Evolutionary conservation across 768 basidiomycete species (phyloP).

Genomic region (Chalciporus pseudorubinellus): DNA sequence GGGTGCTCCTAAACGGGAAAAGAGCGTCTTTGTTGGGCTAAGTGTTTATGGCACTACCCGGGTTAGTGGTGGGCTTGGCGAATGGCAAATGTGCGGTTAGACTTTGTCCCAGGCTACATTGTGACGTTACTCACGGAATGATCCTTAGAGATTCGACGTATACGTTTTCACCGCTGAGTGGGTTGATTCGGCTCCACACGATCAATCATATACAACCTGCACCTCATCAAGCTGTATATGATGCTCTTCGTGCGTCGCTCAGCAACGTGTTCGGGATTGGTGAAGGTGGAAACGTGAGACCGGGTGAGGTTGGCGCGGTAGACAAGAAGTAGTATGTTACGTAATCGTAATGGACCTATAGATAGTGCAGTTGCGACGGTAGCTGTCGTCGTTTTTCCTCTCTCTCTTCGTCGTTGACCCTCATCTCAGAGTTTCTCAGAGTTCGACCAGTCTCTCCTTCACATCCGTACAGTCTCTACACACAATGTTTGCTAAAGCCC

Average conservation of each 20-base stretch:
- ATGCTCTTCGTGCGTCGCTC: constrained; percentile 47
- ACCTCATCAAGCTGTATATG: constrained; percentile 69
- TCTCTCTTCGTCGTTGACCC: not conserved
- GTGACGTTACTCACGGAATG: not conserved
- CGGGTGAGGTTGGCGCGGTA: constrained; percentile 12
- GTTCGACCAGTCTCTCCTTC: constrained; percentile 18
- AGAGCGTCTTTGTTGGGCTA: constrained; percentile 54
- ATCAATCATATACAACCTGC: constrained; percentile 78
- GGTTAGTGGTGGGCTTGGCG: constrained; percentile 57
- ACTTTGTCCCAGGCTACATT: too few relatives aligned
- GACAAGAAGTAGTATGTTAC: constrained; percentile 11
- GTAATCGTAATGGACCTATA: constrained; percentile 12
- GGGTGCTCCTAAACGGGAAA: constrained; percentile 43
- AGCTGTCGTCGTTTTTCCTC: not conserved
- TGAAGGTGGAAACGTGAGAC: constrained; percentile 13
- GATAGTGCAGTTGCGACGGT: not conserved
- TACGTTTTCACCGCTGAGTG: constrained; percentile 63
- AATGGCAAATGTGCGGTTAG: constrained; percentile 81
- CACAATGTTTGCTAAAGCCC: constrained; percentile 37
- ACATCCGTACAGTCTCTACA: constrained; percentile 14
- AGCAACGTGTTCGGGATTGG: constrained; percentile 23
- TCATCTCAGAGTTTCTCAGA: too few relatives aligned
- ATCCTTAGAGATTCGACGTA: constrained; percentile 63
- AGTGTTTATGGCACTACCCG: constrained; percentile 57
- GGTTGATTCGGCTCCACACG: constrained; percentile 60